Percentiles rank a stretch among this genome's conserved stretches.
phyloP scores from a whole-genome alignment of 345 rosid genomes.

The Gossypium mustelinum region DNA sequence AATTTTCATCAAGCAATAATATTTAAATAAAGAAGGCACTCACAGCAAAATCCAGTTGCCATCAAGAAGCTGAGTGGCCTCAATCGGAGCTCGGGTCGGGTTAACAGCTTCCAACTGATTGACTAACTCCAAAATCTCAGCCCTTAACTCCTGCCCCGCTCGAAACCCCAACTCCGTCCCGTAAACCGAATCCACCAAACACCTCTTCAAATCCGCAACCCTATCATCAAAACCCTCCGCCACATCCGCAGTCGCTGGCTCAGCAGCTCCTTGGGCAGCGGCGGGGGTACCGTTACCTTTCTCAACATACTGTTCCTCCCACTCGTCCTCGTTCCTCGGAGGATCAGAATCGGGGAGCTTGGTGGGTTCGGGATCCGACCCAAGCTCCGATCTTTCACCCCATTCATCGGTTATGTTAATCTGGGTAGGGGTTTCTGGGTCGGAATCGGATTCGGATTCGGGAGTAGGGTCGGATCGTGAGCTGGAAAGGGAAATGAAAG shows the following conservation, averaged over 20 bases:
- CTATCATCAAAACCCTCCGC: slow-evolving; percentile 18
- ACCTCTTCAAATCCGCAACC: slow-evolving; percentile 62
- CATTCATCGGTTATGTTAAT: slow-evolving; percentile 60
- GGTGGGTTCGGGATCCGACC: slow-evolving; percentile 31
- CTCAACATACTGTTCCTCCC: slow-evolving; percentile 44
- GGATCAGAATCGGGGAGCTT: slow-evolving; percentile 66
- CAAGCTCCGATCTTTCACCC: slow-evolving; percentile 63
- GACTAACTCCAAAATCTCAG: slow-evolving; percentile 83
- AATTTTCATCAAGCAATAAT: background rate
- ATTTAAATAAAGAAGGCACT: slow-evolving; percentile 26
- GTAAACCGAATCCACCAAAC: slow-evolving; percentile 76
- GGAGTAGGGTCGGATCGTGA: slow-evolving; percentile 23
- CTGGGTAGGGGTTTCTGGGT: slow-evolving; percentile 11
- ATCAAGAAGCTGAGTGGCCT: slow-evolving; percentile 60
- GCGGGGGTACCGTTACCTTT: slow-evolving; percentile 42
- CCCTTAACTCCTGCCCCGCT: slow-evolving; percentile 65
- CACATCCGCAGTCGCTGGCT: background rate
- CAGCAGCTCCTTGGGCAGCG: background rate
- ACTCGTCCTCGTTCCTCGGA: slow-evolving; percentile 75
- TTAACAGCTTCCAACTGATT: slow-evolving; percentile 78
- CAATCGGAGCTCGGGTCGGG: slow-evolving; percentile 67
- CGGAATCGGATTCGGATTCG: slow-evolving; percentile 17
- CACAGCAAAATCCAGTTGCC: slow-evolving; percentile 94
- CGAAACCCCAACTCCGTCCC: slow-evolving; percentile 79
- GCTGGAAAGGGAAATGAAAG: slow-evolving; percentile 20